Evolutionary conservation across 2,329 filamentous ascomycete genomes (phyloP).

Genomic region (Pseudogymnoascus sp.): DNA sequence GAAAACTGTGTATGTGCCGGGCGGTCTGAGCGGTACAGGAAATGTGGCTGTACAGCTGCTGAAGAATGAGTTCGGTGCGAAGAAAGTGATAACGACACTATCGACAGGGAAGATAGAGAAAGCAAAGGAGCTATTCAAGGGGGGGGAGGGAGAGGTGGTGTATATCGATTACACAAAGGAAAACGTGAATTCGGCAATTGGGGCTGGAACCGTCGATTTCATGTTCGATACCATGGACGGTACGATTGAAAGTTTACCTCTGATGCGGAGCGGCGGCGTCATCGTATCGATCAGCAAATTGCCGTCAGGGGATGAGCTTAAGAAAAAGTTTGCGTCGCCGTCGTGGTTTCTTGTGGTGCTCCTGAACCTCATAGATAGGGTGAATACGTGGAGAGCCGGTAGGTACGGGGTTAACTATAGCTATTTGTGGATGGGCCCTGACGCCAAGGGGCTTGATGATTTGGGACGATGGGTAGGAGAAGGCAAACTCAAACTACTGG

Average conservation of each 20-base stretch:
- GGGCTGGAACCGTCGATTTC: constrained; percentile 41
- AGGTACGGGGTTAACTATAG: constrained; percentile 33
- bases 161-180: constrained; percentile 40
- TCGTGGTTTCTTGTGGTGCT: constrained; percentile 20
- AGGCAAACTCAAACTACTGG: constrained; percentile 29
- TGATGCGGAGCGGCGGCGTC: constrained; percentile 31
- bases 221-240: constrained; percentile 41
- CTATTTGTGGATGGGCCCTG: constrained; percentile 31
- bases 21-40: constrained; percentile 42
- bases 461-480: constrained; percentile 25
- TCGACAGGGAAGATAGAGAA: constrained; percentile 44
- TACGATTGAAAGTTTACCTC: constrained; percentile 34
- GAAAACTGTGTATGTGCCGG: constrained; percentile 39
- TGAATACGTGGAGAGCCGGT: constrained; percentile 23
- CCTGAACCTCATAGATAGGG: constrained; percentile 29
- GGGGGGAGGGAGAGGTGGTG: constrained; percentile 37
- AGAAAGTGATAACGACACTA: constrained; percentile 42
- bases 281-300: constrained; percentile 33
- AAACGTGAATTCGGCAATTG: constrained; percentile 32
- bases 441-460: constrained; percentile 28
- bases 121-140: constrained; percentile 31
- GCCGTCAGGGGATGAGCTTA: constrained; percentile 33
- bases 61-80: constrained; percentile 42
- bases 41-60: constrained; percentile 41
- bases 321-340: constrained; percentile 24